These are phyloP conservation scores for Mycena kentingensis DNA, from an alignment of 768 basidiomycete genomes.

Conservation along the genomic window DNA sequence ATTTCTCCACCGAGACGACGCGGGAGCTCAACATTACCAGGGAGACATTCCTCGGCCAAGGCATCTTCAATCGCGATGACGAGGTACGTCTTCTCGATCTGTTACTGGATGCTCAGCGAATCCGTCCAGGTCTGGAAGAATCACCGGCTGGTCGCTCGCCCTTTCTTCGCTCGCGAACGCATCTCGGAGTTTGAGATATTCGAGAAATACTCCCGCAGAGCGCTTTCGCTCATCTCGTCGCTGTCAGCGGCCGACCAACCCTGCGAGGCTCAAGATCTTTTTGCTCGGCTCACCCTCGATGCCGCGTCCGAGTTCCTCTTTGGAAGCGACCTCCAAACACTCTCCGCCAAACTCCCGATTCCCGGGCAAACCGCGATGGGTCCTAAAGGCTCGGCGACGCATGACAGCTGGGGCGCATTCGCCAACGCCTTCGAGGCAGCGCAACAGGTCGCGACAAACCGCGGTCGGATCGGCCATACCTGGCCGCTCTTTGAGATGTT, in stretches of 20 bases:
- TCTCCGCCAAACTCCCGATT: slow-evolving; percentile 54
- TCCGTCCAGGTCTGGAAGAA: slow-evolving; percentile 59
- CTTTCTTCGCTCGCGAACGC: slow-evolving; percentile 75
- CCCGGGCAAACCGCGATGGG: slow-evolving; percentile 48
- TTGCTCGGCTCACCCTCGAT: slow-evolving; percentile 67
- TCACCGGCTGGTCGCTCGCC: slow-evolving; percentile 67
- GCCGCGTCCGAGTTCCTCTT: slow-evolving; percentile 75
- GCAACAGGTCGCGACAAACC: slow-evolving; percentile 51
- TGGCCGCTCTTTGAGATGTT: slow-evolving; percentile 67
- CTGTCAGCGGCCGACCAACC: slow-evolving; percentile 41
- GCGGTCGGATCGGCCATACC: slow-evolving; percentile 53
- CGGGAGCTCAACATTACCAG: slow-evolving; percentile 25
- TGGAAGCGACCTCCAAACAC: slow-evolving; percentile 62
- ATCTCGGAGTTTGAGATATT: slow-evolving; percentile 71
- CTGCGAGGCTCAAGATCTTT: slow-evolving; percentile 70
- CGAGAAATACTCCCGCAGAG: slow-evolving; percentile 53
- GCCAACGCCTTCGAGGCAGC: slow-evolving; percentile 59
- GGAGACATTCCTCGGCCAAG: slow-evolving; percentile 68
- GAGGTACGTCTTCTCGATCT: slow-evolving; percentile 42
- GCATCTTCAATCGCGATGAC: slow-evolving; percentile 79
- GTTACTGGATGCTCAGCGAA: neutral
- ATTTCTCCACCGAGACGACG: too few relatives aligned
- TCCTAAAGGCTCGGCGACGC: slow-evolving; percentile 61
- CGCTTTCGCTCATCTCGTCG: slow-evolving; percentile 50
- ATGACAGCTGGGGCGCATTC: slow-evolving; percentile 65